Conservation (phyloP, 306 rosid genomes). For the Oxytropis ochrocephala region DNA sequence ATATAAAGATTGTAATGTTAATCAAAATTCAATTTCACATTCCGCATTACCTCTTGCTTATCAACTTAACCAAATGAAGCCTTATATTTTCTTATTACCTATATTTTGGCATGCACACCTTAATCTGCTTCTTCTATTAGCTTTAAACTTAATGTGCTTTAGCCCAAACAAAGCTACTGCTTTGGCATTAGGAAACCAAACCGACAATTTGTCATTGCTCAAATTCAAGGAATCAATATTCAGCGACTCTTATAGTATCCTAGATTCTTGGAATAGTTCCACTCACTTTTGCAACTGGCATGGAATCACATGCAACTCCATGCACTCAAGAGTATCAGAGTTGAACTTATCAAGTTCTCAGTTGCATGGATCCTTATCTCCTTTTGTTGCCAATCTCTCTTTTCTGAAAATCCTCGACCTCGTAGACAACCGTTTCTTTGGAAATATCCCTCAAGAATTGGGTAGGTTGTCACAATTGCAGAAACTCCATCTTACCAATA, state of each 20-base stretch:
- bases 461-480: constrained; percentile 6
- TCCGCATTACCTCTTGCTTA: not conserved
- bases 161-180: not conserved
- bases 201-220: constrained; percentile 18
- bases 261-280: constrained; percentile 35
- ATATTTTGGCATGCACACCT: not conserved
- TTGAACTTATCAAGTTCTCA: not conserved
- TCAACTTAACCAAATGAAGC: not conserved
- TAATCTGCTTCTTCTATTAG: not conserved
- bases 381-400: constrained; percentile 26
- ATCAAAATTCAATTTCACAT: no score
- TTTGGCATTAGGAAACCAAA: not conserved
- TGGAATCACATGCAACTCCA: constrained; percentile 32
- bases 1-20: no score
- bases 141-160: not conserved
- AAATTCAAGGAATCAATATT: constrained; percentile 17
- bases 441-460: constrained; percentile 23
- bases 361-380: constrained; percentile 27
- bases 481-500: not conserved
- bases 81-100: not conserved
- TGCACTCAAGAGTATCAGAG: constrained; percentile 14
- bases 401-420: not conserved
- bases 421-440: not conserved
- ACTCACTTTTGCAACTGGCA: constrained; percentile 28
- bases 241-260: not conserved